phyloP scores from a whole-genome alignment of 345 rosid genomes.

The Eutrema heterophyllum region DNA sequence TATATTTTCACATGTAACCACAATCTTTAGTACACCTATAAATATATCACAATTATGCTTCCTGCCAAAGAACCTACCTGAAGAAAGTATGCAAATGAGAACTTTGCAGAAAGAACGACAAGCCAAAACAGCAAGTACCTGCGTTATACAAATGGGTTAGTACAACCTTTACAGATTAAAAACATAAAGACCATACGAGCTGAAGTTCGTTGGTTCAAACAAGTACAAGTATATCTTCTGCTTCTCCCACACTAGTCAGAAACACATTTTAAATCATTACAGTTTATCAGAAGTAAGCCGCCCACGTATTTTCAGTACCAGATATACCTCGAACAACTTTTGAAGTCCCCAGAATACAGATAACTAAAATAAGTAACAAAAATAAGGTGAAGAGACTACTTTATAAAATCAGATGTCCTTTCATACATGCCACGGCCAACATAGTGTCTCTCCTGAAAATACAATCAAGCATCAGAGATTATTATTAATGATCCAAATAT shows the following conservation, averaged over 20 bases:
- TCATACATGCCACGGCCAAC: slow-evolving; percentile 99
- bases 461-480: slow-evolving; percentile 21
- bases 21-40: slow-evolving; percentile 4
- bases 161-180: neutral
- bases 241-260: slow-evolving; percentile 15
- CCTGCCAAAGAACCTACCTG: slow-evolving; percentile 45
- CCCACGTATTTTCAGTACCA: slow-evolving; percentile 4
- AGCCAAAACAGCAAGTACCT: slow-evolving; percentile 96
- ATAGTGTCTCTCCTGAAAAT: slow-evolving; percentile 75
- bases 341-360: slow-evolving; percentile 8
- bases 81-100: slow-evolving; percentile 88
- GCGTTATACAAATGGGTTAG: slow-evolving; percentile 27
- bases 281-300: neutral
- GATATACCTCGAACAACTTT: slow-evolving; percentile 16
- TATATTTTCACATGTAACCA: neutral
- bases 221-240: slow-evolving; percentile 8
- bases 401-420: slow-evolving; percentile 73
- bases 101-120: slow-evolving; percentile 68
- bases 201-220: neutral
- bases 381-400: slow-evolving; percentile 43
- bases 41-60: slow-evolving; percentile 11
- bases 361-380: neutral
- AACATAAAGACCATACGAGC: neutral
- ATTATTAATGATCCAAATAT: neutral
- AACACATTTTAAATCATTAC: slow-evolving; percentile 2